These are phyloP conservation scores for Cymbidium sinense DNA, from an alignment of 106 monocot genomes.

Conservation along the genomic window DNA sequence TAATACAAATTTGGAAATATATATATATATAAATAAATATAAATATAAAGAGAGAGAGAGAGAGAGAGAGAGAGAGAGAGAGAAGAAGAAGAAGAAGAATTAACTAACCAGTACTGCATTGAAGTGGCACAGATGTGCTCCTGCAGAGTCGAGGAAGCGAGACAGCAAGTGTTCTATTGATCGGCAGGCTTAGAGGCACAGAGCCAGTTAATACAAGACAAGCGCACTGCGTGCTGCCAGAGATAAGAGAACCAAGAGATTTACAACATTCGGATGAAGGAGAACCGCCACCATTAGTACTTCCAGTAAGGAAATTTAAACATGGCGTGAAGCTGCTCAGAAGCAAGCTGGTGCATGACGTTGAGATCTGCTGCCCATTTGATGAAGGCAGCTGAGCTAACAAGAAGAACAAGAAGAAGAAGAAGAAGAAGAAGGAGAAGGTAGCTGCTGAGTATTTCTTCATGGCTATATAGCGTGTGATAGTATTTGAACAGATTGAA, in stretches of 20 bases:
- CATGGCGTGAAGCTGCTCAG: constrained; percentile 84
- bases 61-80: too few species aligned
- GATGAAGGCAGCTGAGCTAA: not conserved
- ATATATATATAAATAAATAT: too few species aligned
- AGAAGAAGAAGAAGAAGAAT: too few species aligned
- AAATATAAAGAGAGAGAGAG: too few species aligned
- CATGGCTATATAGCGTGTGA: not conserved
- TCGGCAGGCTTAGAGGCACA: constrained; percentile 62
- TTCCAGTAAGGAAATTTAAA: constrained; percentile 76
- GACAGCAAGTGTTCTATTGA: constrained; percentile 60
- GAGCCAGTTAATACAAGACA: constrained; percentile 80
- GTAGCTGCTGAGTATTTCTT: not conserved
- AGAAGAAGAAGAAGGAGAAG: not conserved
- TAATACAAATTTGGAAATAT: too few species aligned
- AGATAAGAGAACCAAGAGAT: constrained; percentile 36
- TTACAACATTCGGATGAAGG: constrained; percentile 65
- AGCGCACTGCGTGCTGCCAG: constrained; percentile 44
- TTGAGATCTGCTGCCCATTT: constrained; percentile 34
- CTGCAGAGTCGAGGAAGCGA: constrained; percentile 55
- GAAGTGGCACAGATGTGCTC: constrained; percentile 41
- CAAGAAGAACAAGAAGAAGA: not conserved
- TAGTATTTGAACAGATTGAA: too few species aligned
- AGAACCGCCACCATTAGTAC: constrained; percentile 62
- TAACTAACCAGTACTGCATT: constrained; percentile 34
- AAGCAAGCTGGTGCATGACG: constrained; percentile 48